Evolutionary conservation across 176 grass and related monocot species (phyloP).

Genomic region (Zea luxurians): DNA sequence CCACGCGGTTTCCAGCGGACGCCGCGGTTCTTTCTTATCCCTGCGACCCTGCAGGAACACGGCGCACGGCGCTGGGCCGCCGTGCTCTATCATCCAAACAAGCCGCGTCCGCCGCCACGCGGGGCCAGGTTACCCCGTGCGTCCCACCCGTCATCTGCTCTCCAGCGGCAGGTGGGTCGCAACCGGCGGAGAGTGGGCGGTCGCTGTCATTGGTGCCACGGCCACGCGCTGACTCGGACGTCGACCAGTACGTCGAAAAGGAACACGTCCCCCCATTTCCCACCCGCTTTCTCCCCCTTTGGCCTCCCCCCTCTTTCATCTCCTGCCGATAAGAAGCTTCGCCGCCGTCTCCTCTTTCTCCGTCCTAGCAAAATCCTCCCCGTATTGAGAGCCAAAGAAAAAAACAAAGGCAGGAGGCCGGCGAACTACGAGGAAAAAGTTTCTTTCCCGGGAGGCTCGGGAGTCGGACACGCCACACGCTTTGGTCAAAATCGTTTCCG

Average conservation of each 20-base stretch:
- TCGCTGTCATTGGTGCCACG: slow-evolving; percentile 31
- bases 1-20: slow-evolving; percentile 21
- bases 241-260: slow-evolving; percentile 14
- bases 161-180: background rate
- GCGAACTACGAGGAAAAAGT: background rate
- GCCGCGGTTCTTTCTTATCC: background rate
- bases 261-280: slow-evolving; percentile 32
- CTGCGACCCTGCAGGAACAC: no score
- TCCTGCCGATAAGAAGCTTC: slow-evolving; percentile 49
- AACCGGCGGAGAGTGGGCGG: background rate
- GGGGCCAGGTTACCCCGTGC: background rate
- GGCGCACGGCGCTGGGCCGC: background rate
- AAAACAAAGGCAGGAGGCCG: background rate
- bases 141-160: slow-evolving; percentile 36
- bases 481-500: background rate
- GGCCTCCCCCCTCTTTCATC: background rate
- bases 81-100: background rate
- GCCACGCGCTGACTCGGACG: slow-evolving; percentile 44
- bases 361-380: slow-evolving; percentile 29
- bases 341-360: slow-evolving; percentile 16
- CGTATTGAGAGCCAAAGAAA: background rate
- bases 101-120: no score
- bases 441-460: background rate
- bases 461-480: background rate
- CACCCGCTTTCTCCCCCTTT: slow-evolving; percentile 29